phyloP scores from a whole-genome alignment of 192 early-diverging fungal genomes.

The Coemansia erecta region DNA sequence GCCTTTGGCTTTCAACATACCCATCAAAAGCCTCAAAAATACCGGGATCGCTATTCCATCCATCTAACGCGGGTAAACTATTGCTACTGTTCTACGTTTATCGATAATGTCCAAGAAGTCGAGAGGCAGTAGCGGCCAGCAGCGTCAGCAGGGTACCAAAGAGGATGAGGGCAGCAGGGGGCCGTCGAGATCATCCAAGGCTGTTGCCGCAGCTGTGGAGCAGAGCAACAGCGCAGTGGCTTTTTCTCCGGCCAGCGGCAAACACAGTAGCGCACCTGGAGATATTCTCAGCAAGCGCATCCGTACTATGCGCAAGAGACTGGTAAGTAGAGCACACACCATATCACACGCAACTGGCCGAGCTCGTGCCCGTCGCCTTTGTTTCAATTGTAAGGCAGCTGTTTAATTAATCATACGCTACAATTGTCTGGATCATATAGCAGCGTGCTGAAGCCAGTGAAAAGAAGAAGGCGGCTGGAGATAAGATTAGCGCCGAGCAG shows the following conservation, averaged over 20 bases:
- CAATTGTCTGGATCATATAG: conserved; percentile 7
- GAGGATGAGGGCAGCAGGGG: conserved; percentile 1
- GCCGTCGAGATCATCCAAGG: background rate
- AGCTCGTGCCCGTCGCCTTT: background rate
- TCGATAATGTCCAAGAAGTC: conserved; percentile 11
- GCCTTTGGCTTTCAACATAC: background rate
- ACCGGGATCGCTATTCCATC: background rate
- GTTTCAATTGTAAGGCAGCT: background rate
- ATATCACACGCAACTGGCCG: background rate
- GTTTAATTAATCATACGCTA: background rate
- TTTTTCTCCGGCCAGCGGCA: too few species aligned
- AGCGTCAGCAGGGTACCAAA: conserved; percentile 8
- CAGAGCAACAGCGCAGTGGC: too few species aligned
- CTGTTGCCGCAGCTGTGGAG: too few species aligned
- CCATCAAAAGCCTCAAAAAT: background rate
- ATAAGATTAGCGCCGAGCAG: conserved; percentile 3
- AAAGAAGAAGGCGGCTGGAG: conserved; percentile 6
- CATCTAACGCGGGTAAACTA: background rate
- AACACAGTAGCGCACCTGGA: background rate
- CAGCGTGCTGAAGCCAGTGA: conserved; percentile 20
- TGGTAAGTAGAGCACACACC: conserved; percentile 17
- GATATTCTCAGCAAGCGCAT: conserved; percentile 20
- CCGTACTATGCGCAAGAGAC: conserved; percentile 21
- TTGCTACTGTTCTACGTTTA: background rate
- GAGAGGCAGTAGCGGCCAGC: conserved; percentile 10